phyloP scores from a whole-genome alignment of 352 stramenopile species.

The Thraustochytrium striatum region DNA sequence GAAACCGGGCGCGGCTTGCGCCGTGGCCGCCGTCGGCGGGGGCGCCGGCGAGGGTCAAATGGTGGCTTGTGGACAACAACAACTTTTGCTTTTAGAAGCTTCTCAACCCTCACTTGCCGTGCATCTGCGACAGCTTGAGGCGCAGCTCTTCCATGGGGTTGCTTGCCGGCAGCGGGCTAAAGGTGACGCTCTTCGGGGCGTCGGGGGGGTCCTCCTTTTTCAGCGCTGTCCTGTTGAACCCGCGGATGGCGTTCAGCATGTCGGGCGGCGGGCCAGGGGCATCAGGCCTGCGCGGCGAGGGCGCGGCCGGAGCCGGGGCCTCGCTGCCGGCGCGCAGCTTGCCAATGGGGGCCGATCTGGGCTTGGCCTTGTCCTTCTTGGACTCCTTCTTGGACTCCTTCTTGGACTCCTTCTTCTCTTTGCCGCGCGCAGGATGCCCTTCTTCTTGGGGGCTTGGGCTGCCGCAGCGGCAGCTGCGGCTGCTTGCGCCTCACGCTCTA shows the following conservation, averaged over 20 bases:
- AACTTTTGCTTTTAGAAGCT: too few species aligned
- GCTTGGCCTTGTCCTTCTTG: background rate
- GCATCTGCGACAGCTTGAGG: slow-evolving; percentile 20
- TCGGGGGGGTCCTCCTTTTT: background rate
- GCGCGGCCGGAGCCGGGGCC: background rate
- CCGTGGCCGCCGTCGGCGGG: too few species aligned
- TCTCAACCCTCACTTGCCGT: background rate
- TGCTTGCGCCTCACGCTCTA: too few species aligned
- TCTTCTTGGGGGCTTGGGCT: background rate
- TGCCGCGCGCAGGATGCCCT: background rate
- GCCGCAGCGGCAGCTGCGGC: background rate
- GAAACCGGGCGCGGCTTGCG: too few species aligned
- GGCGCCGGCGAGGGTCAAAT: too few species aligned
- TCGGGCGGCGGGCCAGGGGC: background rate
- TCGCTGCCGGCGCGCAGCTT: background rate
- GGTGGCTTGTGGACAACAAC: too few species aligned
- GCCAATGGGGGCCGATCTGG: background rate
- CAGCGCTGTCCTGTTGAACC: background rate
- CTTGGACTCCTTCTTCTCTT: background rate
- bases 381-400: background rate
- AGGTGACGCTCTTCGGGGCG: background rate
- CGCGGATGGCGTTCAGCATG: background rate
- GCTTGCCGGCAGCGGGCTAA: background rate
- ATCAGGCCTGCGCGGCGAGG: background rate
- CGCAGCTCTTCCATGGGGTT: slow-evolving; percentile 37